Percentiles rank a stretch among this genome's conserved stretches.
Conservation (phyloP, 768 basidiomycete genomes). For the Phanerodontia chrysosporium region DNA sequence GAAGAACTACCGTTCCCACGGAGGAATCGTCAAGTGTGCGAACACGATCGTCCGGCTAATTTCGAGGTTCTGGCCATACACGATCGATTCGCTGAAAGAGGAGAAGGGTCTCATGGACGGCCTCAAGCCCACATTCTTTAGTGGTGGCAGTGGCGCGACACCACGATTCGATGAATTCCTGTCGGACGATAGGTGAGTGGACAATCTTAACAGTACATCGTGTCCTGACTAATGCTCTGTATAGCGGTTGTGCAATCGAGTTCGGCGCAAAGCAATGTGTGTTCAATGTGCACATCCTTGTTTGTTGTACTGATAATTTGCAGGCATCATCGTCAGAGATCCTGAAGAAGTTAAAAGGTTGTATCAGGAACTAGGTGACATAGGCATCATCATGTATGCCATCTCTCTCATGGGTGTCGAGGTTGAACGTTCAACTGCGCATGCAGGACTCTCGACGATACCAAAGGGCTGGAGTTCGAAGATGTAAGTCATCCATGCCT, state of each 20-base stretch:
- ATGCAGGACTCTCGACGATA: constrained; percentile 47
- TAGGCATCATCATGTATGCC: constrained; percentile 21
- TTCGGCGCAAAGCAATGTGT: constrained; percentile 28
- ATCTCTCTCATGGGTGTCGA: background rate
- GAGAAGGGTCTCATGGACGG: constrained; percentile 28
- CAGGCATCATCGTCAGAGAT: constrained; percentile 31
- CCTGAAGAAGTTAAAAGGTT: constrained; percentile 24
- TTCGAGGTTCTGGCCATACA: constrained; percentile 27
- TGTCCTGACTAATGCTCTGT: background rate
- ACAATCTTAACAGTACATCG: constrained; percentile 11
- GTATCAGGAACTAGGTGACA: constrained; percentile 21
- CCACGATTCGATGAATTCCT: constrained; percentile 29
- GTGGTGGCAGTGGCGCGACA: constrained; percentile 19
- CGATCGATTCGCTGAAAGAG: constrained; percentile 26
- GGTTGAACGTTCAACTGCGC: background rate
- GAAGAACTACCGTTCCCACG: constrained; percentile 33
- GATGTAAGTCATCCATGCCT: constrained; percentile 33
- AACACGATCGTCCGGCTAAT: constrained; percentile 28
- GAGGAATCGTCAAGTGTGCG: constrained; percentile 31
- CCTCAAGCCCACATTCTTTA: constrained; percentile 29
- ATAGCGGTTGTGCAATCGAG: constrained; percentile 19
- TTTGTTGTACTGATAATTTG: background rate
- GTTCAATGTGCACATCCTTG: background rate
- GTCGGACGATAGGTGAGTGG: constrained; percentile 18
- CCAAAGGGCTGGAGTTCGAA: constrained; percentile 62